Base-by-base conservation (phyloP, 2,329 filamentous ascomycete genomes). In the Calonectria pteridis region DNA sequence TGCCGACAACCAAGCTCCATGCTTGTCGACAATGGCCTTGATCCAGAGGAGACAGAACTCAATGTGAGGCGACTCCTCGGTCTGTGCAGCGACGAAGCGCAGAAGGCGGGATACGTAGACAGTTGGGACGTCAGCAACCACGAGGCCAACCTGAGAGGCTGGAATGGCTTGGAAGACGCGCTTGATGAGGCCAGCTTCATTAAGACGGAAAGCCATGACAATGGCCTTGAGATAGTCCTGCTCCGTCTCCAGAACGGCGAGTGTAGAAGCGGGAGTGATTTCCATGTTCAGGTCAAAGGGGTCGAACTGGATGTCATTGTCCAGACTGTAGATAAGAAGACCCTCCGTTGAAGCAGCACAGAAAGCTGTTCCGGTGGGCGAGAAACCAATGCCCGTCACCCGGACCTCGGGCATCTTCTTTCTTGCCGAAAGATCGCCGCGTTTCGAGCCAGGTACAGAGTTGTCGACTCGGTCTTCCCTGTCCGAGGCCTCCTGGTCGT, bases 31-130 rank as follows among this genome's bases (percentile, higher is more conserved):
- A 40, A 94, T 86, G 1, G 94, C 92, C 84, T 97, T 94, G 81
- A 98, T 94, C 97, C 97, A 99, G 11, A 96, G 87, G 55, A 99
- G 87, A 80, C 97, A 98, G 85, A 98, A 97, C 85, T 99, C 97
- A 6, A 99, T 90, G 87, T 98, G 96, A 2, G 96, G 96, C 2
- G 94, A 96, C 82, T 96, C 93, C 80, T 98, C 96, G 1, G 95
- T 94, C 81, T 98, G 94, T 13, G 93, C 90, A 3, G 95, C 95
- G 9, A 98, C 94, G 77, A 98, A 98, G 58, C 95, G 93, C 64
- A 99, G 88, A 16, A 98, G 87, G 4, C 95, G 92, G 33, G 94
- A 91, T 7, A 99, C 92, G 84, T 99, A 99, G 33, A 98, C 94
- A 0, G 91, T 89, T 1, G 97, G 97, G 46, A 98, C 86, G 37